Evolutionary conservation across 1,139 yeast species (phyloP).

Genomic region (Candida tropicalis): DNA sequence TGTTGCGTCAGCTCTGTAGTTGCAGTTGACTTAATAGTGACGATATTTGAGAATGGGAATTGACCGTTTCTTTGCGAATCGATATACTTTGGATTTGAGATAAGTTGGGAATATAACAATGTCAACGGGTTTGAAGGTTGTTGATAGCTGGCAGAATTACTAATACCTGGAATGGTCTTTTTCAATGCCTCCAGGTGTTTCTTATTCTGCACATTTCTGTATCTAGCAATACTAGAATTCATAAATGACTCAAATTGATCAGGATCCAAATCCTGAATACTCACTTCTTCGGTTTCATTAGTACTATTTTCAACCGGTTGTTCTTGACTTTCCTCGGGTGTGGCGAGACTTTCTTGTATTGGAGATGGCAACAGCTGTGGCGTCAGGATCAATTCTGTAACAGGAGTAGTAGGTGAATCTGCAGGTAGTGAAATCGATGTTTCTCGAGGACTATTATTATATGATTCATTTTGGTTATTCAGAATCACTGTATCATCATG

Average conservation of each 20-base stretch:
- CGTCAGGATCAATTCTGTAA: background rate
- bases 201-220: constrained; percentile 31
- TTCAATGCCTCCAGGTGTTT: constrained; percentile 18
- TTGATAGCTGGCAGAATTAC: constrained; percentile 17
- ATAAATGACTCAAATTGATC: constrained; percentile 40
- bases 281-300: background rate
- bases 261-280: constrained; percentile 23
- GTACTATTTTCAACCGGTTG: background rate
- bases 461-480: background rate
- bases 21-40: constrained; percentile 38
- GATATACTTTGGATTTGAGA: constrained; percentile 17
- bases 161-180: constrained; percentile 9
- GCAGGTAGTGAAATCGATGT: background rate
- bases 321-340: background rate
- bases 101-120: constrained; percentile 21
- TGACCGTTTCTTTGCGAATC: constrained; percentile 12
- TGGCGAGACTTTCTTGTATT: background rate
- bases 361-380: background rate
- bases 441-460: background rate
- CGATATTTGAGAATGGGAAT: constrained; percentile 16
- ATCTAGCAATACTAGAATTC: constrained; percentile 34
- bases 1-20: constrained; percentile 41
- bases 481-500: background rate
- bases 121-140: constrained; percentile 23
- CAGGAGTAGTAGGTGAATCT: background rate